Evolutionary conservation across 1,284 basidiomycete genomes (phyloP), one percentile per base, ranked within the genome.

Genomic region (Schizopora paradoxa): DNA sequence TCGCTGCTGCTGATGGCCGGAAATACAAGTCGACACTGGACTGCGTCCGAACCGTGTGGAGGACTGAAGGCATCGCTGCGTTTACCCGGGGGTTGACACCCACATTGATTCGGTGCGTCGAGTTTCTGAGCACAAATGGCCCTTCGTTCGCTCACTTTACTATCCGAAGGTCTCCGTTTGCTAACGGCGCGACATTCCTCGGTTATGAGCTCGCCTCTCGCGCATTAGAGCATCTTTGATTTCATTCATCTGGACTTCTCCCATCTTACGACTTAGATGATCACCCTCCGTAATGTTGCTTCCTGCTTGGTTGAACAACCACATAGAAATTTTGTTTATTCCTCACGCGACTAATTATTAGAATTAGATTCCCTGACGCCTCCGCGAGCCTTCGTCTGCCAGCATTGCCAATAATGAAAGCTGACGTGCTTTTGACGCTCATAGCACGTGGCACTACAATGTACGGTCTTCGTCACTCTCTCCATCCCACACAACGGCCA

Each of bases 181-280:
- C 91, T 7, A 96, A 96, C 59, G 91, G 91, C 27, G 89, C 89
- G 2, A 96, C 91, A 0, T 95, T 95, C 74, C 77, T 93, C 47
- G 91, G 89, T 2, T 94, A 92, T 59, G 91, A 95, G 69, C 72
- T 94, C 66, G 89, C 89, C 26, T 90, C 74, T 60, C 77, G 86
- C 26, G 54, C 51, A 19, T 46, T 50, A 37, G 44, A 46, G 22
- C 32, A 43, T 18, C 27, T 48, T 6, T 43, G 26, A 43, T 21
- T 18, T 3, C 2, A 22, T 10, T 10, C 10, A 19, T 35, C 14
- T 16, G 4, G 6, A 8, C 3, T 19, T 5, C 14, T 10, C 4
- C 11, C 6, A 13, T 19, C 14, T 19, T 10, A 35, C 3, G 5
- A 7, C 5, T 5, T 10, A 10, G 10, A 35, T 16, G 5, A 10